A percentile compares a stretch with the other conserved stretches of the same genome.
These are phyloP conservation scores for Citrus mangshanensis DNA, from an alignment of 345 rosid genomes.

Conservation along the genomic window DNA sequence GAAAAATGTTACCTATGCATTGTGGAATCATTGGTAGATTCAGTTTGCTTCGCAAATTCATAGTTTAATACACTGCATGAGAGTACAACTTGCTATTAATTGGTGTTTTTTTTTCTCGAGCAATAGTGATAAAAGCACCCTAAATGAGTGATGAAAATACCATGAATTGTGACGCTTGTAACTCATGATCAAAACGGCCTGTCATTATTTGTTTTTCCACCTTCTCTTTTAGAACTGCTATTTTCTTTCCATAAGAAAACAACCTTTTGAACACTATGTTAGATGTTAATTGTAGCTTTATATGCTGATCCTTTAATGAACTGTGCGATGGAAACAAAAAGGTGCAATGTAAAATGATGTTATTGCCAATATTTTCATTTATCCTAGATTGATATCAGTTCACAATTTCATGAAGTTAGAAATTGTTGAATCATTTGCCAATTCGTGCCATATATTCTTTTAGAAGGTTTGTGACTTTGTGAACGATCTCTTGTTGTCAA, in stretches of 20 bases:
- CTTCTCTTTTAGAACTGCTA: constrained; percentile 3
- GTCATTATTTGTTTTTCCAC: background rate
- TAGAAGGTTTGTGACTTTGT: too few relatives aligned
- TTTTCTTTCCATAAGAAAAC: constrained; percentile 12
- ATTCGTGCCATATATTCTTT: constrained; percentile 4
- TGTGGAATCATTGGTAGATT: background rate
- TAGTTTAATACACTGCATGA: background rate
- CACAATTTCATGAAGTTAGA: constrained; percentile 11
- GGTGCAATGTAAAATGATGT: background rate
- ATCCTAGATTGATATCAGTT: constrained; percentile 10
- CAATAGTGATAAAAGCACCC: background rate
- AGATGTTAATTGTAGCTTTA: background rate
- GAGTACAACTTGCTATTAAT: too few relatives aligned
- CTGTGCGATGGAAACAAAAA: background rate
- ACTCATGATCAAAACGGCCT: too few relatives aligned
- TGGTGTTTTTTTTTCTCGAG: background rate
- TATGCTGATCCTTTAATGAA: too few relatives aligned
- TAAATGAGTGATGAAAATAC: constrained; percentile 20
- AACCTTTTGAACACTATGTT: constrained; percentile 13
- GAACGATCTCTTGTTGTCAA: too few relatives aligned
- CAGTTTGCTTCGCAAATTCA: background rate
- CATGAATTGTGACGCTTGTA: background rate
- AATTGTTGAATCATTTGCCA: constrained; percentile 21
- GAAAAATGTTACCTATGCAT: constrained; percentile 17
- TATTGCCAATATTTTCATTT: too few relatives aligned